Conservation (phyloP, 495 filamentous ascomycete genomes). For the Hypoxylon cercidicola region DNA sequence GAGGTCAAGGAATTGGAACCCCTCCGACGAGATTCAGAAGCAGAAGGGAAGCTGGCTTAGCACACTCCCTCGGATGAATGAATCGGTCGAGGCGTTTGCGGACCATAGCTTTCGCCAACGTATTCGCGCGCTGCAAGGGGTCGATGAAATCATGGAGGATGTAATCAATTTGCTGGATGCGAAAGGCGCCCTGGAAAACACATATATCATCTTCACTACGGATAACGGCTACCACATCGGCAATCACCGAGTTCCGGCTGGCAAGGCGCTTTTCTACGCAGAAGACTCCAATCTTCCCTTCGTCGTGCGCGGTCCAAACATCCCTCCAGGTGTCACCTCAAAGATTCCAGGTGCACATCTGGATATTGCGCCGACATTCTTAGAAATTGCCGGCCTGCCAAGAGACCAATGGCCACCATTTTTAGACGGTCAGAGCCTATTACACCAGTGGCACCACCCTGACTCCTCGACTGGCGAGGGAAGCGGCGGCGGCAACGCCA, state of each 20-base stretch:
- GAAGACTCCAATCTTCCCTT: slow-evolving; percentile 70
- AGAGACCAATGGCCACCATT: slow-evolving; percentile 40
- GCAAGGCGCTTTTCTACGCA: slow-evolving; percentile 66
- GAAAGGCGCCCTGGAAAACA: slow-evolving; percentile 62
- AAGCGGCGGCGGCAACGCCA: slow-evolving; percentile 29
- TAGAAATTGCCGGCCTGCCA: slow-evolving; percentile 21
- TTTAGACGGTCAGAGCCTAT: slow-evolving; percentile 34
- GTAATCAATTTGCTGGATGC: slow-evolving; percentile 58
- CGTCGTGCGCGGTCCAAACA: slow-evolving; percentile 60
- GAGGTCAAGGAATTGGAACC: too few species aligned
- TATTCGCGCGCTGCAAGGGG: slow-evolving; percentile 63
- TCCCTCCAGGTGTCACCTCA: slow-evolving; percentile 41
- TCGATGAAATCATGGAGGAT: slow-evolving; percentile 67
- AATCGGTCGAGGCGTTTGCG: slow-evolving; percentile 56
- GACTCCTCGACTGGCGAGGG: too few species aligned
- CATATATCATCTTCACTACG: slow-evolving; percentile 65
- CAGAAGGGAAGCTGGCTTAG: slow-evolving; percentile 21
- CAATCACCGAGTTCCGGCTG: slow-evolving; percentile 67
- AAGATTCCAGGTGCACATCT: slow-evolving; percentile 25
- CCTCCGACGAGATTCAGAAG: too few species aligned
- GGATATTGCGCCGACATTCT: slow-evolving; percentile 31
- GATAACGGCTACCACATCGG: slow-evolving; percentile 73
- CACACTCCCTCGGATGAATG: slow-evolving; percentile 63
- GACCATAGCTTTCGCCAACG: slow-evolving; percentile 62
- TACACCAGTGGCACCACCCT: slow-evolving; percentile 30